Evolutionary conservation across 1,284 basidiomycete species (phyloP).

Genomic region (Irpex sp.): DNA sequence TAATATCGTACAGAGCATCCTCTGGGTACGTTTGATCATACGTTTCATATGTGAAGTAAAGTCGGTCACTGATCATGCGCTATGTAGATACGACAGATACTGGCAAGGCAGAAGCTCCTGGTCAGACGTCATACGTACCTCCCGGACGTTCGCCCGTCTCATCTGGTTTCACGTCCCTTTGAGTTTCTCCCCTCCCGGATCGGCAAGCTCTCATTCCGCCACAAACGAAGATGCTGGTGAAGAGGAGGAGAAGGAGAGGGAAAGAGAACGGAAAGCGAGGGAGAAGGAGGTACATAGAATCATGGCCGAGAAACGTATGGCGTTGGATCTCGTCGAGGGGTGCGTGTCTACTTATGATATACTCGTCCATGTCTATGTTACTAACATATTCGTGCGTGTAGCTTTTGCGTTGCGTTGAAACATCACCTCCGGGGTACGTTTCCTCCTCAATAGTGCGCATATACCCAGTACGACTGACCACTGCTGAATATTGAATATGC

Average conservation of each 20-base stretch:
- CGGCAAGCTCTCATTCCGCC: not conserved
- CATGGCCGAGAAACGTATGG: conserved; percentile 59
- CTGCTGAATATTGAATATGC: not conserved
- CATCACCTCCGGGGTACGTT: conserved; percentile 55
- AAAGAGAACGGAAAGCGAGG: conserved; percentile 28
- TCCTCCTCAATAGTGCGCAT: not conserved
- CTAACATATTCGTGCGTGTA: conserved; percentile 18
- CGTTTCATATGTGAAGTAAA: not conserved
- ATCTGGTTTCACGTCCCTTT: conserved; percentile 65
- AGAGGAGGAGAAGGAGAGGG: conserved; percentile 30
- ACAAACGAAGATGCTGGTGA: not conserved
- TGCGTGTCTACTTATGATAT: conserved; percentile 24
- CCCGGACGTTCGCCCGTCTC: conserved; percentile 46
- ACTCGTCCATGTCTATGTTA: not conserved
- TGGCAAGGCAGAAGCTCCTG: conserved; percentile 60
- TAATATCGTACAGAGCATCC: conserved; percentile 62
- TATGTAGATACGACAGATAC: conserved; percentile 54
- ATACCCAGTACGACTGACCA: not conserved
- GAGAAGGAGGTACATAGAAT: conserved; percentile 40
- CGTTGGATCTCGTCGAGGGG: conserved; percentile 57
- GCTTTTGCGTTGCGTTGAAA: conserved; percentile 58
- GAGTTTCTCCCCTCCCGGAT: conserved; percentile 22
- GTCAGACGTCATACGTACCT: conserved; percentile 53
- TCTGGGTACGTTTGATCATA: conserved; percentile 40
- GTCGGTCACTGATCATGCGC: conserved; percentile 1